Base-by-base conservation (phyloP, 176 grass and related monocot genomes). In the Oryza glumipatula region DNA sequence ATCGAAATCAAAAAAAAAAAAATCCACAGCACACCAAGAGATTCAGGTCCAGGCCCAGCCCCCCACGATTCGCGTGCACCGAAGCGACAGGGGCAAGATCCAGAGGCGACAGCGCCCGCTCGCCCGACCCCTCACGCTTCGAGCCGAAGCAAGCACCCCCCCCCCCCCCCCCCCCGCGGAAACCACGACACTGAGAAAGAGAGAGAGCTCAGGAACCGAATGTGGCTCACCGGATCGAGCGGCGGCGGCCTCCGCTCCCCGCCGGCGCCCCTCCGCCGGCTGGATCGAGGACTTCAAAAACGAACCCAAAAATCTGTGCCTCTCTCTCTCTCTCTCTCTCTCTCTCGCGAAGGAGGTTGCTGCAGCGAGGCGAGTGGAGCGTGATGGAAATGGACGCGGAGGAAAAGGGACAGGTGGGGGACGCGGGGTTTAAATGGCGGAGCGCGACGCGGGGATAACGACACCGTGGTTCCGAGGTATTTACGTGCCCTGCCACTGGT, bases 141-240 rank as follows among this genome's bases (percentile, higher is more conserved):
- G 64, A 83, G 69, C 70, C 22, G 64, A 90, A 87, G 89, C 83
- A 78, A 71, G 74, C 75, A 76, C 35, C 3, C 35, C 35, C 35
- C 35, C 35, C 35, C 32, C 32, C 32, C 33, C 33, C 35, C 3
- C 35, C 35, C 35, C 0, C 4, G 2, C 72, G 23, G 65, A 77
- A 39, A 56, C 73, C 72, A 51, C 77, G 51, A 54, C 51, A 54
- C 15, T 1, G 35, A 36, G 35, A 54, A 0, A 21, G 19, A 83
- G 69, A 72, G 80, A 69, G 71, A 11, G 4, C 60, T 16, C 65
- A 36, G 69, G 76, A 28, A 82, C 69, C 9, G 76, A 85, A 78
- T 83, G 68, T 80, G 65, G 35, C 73, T 85, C 66, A 89, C 90
- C 92, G 79, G 92, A 94, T 88, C 77, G 43, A 81, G 58, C 15